Percentiles rank a stretch among this genome's conserved stretches.
Evolutionary conservation across 495 filamentous ascomycete species (phyloP).

Genomic region (Mytilinidion resinicola): DNA sequence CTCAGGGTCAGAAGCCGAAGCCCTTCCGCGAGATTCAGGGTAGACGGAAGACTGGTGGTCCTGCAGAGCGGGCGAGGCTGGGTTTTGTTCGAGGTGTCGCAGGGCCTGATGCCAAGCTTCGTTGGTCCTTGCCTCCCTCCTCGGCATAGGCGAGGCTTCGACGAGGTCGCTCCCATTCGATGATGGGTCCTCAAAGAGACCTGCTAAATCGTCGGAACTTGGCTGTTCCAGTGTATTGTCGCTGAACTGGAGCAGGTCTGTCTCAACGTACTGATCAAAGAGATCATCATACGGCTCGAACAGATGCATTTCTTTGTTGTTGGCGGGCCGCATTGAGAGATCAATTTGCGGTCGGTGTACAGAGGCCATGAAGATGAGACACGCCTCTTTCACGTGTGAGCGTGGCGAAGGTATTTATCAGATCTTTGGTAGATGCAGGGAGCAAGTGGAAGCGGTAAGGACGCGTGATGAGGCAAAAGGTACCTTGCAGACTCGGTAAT

Average conservation of each 20-base stretch:
- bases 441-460: conserved; percentile 5
- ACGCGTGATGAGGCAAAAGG: conserved; percentile 2
- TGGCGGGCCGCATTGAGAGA: conserved; percentile 31
- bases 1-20: conserved; percentile 19
- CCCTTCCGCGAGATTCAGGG: conserved; percentile 22
- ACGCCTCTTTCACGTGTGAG: conserved; percentile 24
- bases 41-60: conserved; percentile 19
- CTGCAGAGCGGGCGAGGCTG: conserved; percentile 21
- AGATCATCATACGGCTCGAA: conserved; percentile 34
- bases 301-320: conserved; percentile 36
- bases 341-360: conserved; percentile 15
- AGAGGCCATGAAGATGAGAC: conserved; percentile 15
- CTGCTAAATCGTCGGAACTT: conserved; percentile 29
- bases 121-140: conserved; percentile 12
- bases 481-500: conserved; percentile 14
- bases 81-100: conserved; percentile 22
- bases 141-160: conserved; percentile 29
- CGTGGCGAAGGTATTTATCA: conserved; percentile 4
- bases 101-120: conserved; percentile 30
- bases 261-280: conserved; percentile 39
- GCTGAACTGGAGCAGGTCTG: conserved; percentile 33
- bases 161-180: conserved; percentile 31
- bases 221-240: conserved; percentile 23
- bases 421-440: conserved; percentile 9
- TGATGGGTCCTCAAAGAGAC: conserved; percentile 32